A percentile compares a stretch with the other conserved stretches of the same genome.
Evolutionary conservation across 2,329 filamentous ascomycete genomes (phyloP).

Genomic region (Blastomyces emzantsi): DNA sequence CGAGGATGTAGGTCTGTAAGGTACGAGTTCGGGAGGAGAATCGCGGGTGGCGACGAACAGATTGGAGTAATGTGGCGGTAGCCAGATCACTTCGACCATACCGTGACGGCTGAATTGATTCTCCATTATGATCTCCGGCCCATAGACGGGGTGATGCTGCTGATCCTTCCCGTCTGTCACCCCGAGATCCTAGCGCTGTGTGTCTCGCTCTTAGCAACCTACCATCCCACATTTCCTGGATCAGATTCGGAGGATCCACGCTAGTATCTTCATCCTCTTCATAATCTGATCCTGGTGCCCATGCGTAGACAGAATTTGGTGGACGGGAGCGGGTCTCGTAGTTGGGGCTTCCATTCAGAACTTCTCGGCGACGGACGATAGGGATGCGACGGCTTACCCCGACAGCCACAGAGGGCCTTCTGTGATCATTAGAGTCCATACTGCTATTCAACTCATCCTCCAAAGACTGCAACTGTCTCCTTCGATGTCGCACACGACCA

Average conservation of each 20-base stretch:
- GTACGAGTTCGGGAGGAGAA: slow-evolving; percentile 30
- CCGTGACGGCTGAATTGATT: slow-evolving; percentile 12
- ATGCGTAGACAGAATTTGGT: slow-evolving; percentile 50
- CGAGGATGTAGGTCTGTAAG: slow-evolving; percentile 34
- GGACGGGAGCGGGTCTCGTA: slow-evolving; percentile 48
- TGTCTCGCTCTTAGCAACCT: slow-evolving; percentile 18
- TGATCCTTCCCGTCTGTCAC: slow-evolving; percentile 23
- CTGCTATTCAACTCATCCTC: slow-evolving; percentile 25
- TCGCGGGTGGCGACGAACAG: slow-evolving; percentile 32
- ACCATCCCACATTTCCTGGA: slow-evolving; percentile 25
- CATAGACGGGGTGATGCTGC: slow-evolving; percentile 18
- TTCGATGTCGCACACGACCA: slow-evolving; percentile 26
- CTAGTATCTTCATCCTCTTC: slow-evolving; percentile 21
- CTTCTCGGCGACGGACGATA: slow-evolving; percentile 35
- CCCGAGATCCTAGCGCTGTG: slow-evolving; percentile 16
- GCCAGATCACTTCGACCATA: slow-evolving; percentile 22
- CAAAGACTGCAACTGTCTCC: slow-evolving; percentile 22
- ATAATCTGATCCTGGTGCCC: slow-evolving; percentile 44
- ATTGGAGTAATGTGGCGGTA: slow-evolving; percentile 33
- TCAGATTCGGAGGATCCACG: slow-evolving; percentile 21
- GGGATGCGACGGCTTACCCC: slow-evolving; percentile 38
- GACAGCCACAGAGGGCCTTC: slow-evolving; percentile 22
- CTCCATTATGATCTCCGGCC: slow-evolving; percentile 16
- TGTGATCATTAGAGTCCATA: slow-evolving; percentile 30
- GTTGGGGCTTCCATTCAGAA: slow-evolving; percentile 38